Base-by-base conservation (phyloP, 2,329 filamentous ascomycete genomes). In the Aureobasidium sp. region DNA sequence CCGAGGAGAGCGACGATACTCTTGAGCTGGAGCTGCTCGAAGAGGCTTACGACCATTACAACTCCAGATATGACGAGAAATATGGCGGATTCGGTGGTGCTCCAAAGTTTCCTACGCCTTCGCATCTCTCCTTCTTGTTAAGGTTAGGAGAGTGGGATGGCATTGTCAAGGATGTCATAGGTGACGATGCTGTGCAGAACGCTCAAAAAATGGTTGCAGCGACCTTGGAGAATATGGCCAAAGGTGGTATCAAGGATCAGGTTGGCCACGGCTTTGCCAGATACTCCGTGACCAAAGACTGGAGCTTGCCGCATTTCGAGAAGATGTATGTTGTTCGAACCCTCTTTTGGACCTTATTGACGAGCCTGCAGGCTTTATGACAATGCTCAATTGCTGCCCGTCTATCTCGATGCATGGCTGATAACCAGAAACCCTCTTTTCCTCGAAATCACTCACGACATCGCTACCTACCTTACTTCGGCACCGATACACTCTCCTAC, bases 291-390 rank as follows among this genome's bases (percentile, higher is more conserved):
- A 97, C 93, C 0, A 79, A 86, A 15, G 90, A 97, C 75, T 99
- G 94, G 94, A 90, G 88, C 65, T 79, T 97, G 51, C 94, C 94
- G 12, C 92, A 96, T 73, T 99, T 97, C 69, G 94, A 99, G 77
- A 97, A 97, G 78, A 91, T 97, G 83, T 73, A 64, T 62, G 70
- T 60, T 15, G 2, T 56, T 25, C 25, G 3, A 25, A 7, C 12
- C 27, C 8, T 39, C 29, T 2, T 45, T 59, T 39, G 17, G 36
- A 12, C 29, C 34, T 12, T 44, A 20, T 64, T 68, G n/a, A 68
- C 37, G 15, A 20, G 5, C 25, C 31, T 29, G 44, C 47, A 74
- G 73, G 73, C 83, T 97, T 11, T 91, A 91, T 61, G 94, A 97
- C 71, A 96, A 99, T 70, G 87, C 90, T 0, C 87, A 97, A 67